Evolutionary conservation across 202 grass and related monocot species (phyloP).

Genomic region (Dendrocalamus latiflorus): DNA sequence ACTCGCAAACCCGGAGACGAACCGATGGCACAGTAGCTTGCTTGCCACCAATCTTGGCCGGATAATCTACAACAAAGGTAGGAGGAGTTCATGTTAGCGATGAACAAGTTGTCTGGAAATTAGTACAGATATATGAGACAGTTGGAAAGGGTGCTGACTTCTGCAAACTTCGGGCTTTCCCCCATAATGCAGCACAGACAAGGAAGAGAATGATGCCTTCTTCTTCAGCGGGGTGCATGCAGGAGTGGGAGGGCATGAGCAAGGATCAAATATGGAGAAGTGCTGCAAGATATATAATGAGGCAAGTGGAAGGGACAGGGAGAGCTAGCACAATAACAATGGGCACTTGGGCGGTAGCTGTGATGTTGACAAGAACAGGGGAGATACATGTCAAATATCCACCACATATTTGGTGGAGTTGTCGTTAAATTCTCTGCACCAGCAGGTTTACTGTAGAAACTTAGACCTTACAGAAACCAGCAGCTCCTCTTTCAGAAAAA

Average conservation of each 20-base stretch:
- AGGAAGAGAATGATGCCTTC: neutral
- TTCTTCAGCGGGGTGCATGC: neutral
- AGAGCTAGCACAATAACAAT: neutral
- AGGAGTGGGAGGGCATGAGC: conserved; percentile 21
- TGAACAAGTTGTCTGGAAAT: neutral
- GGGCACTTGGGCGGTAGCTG: neutral
- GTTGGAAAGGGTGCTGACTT: conserved; percentile 28
- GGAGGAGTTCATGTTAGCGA: neutral
- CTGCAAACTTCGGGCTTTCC: conserved; percentile 33
- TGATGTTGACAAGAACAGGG: conserved; percentile 24
- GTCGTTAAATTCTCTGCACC: neutral
- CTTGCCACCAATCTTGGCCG: conserved; percentile 40
- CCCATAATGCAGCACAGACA: conserved; percentile 23
- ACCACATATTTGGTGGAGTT: neutral
- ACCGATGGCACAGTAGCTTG: conserved; percentile 19
- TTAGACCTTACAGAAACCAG: neutral
- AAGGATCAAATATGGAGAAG: too few relatives aligned
- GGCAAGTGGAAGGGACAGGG: conserved; percentile 7
- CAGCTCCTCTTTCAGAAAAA: neutral
- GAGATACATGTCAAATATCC: conserved; percentile 16
- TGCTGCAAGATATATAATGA: conserved; percentile 25
- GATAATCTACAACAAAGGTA: conserved; percentile 36
- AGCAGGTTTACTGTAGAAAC: neutral
- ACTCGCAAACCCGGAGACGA: conserved; percentile 16
- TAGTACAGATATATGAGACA: neutral